Evolutionary conservation across 1,284 basidiomycete species (phyloP), one percentile per base, ranked within the genome.

Genomic region (Trametes polyzona): DNA sequence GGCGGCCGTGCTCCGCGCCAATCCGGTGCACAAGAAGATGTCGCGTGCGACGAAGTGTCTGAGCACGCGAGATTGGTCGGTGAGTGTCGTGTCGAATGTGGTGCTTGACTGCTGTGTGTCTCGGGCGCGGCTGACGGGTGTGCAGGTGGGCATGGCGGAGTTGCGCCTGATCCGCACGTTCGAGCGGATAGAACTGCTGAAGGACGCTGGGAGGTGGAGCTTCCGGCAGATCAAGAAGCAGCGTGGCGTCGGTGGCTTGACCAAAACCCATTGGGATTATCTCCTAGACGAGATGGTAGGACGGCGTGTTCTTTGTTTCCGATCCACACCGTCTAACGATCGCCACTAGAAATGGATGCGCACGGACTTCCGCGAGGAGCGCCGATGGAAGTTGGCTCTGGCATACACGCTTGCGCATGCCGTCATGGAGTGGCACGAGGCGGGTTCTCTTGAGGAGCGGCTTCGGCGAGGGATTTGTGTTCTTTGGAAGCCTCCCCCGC

Each of bases 171-270:
- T 93, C 30, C 83, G 93, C 19, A 88, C 93, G 1, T 83, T 97
- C 68, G 93, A 96, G 47, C 82, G 90, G 7, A 88, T 99, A 50
- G 95, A 99, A 60, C 74, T 79, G 46, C 81, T 98, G 62, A 97
- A 98, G 73, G 81, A 85, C 16, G 81, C 83, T 12, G 90, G 88
- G 1, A 79, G 85, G 27, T 99, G 97, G 97, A 92, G 92, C 67
- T 93, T 97, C 69, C 80, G 96, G 44, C 97, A 99, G 68, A 93
- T 95, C 1, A 98, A 97, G 76, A 97, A 96, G 73, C 92, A 96
- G 66, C 83, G 92, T 52, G 90, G 62, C 11, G 76, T 88, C 14
- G 93, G 94, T 8, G 84, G 87, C 1, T 73, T 93, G 32, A 78
- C 80, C 5, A 98, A 98, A 73, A 85, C 90, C 0, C 95, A 98